Base-by-base conservation (phyloP, 139 green algal genomes). In the Tetraselmis chui region DNA sequence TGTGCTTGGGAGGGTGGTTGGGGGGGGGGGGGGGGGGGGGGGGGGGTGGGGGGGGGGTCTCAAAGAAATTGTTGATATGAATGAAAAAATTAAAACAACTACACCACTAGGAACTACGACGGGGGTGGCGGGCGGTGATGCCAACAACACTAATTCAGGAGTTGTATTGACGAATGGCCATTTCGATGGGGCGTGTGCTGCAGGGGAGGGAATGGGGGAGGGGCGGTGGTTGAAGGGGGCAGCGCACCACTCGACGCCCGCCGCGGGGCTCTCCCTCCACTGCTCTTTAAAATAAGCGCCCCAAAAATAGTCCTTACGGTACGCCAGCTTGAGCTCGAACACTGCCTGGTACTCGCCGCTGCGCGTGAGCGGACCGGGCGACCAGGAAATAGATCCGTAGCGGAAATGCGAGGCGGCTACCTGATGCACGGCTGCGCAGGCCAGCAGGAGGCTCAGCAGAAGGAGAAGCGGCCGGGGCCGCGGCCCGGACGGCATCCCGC, bases 271-370 rank as follows among this genome's bases (percentile, higher is more conserved):
- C 26, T 77, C 18, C 74, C 31, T 80, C 76, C 76, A 86, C 82
- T 85, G 81, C 84, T 87, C 80, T 2, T 81, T 82, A 59, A 85
- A 87, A 23, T 79, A 87, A 2, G n/a, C 2, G 26, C 84, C 84
- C 84, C 84, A 87, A 2, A 45, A 25, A 30, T 85, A 87, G 81
- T 87, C 81, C 26, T 83, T 76, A 22, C 84, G 84, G 80, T 82
- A 87, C 22, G 80, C 82, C 26, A 74, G 29, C 30, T 82, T 59
- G 28, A 87, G 28, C 31, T 78, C 30, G 30, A 87, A 87, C 31
- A 78, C 30, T 2, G 87, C 84, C 18, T 76, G n/a, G 28, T 29
- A 24, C 78, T 82, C 74, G 74, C 74, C 26, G 26, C 74, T 77
- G 5, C n/a, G 74, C 2, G 74, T 31, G 2, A 29, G 74, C 2